Conservation (phyloP, 345 rosid species). For the Rhodamnia argentea region DNA sequence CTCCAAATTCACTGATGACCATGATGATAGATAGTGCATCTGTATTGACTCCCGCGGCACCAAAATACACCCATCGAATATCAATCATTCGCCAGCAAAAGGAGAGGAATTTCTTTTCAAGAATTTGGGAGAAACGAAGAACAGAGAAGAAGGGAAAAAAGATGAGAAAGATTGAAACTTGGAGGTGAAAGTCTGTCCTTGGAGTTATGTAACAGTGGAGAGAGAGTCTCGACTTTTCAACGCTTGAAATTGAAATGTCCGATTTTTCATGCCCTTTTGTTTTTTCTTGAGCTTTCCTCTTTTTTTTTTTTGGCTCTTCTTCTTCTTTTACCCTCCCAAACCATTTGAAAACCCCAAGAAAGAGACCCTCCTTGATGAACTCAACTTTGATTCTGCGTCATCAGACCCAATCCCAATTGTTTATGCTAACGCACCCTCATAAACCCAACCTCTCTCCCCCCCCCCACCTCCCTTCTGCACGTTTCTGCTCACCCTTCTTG, state of each 20-base stretch:
- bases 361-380: slow-evolving; percentile 54
- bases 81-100: slow-evolving; percentile 32
- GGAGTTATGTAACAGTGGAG: neutral
- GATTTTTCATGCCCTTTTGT: neutral
- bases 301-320: neutral
- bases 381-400: slow-evolving; percentile 50
- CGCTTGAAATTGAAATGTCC: neutral
- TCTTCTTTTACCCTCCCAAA: slow-evolving; percentile 40
- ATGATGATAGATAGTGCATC: slow-evolving; percentile 17
- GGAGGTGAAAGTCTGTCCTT: neutral
- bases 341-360: slow-evolving; percentile 93
- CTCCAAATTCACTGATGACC: slow-evolving; percentile 10
- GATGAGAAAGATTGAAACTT: neutral
- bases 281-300: slow-evolving; percentile 20
- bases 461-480: neutral
- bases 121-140: neutral
- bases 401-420: slow-evolving; percentile 39
- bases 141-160: too few relatives aligned
- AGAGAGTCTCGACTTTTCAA: neutral
- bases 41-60: slow-evolving; percentile 28
- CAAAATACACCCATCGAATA: slow-evolving; percentile 10
- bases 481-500: neutral
- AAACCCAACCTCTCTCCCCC: neutral
- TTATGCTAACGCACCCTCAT: neutral
- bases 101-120: neutral